Conservation (phyloP, 2,329 filamentous ascomycete genomes). For the Cladosporium austrohemisphaericum region DNA sequence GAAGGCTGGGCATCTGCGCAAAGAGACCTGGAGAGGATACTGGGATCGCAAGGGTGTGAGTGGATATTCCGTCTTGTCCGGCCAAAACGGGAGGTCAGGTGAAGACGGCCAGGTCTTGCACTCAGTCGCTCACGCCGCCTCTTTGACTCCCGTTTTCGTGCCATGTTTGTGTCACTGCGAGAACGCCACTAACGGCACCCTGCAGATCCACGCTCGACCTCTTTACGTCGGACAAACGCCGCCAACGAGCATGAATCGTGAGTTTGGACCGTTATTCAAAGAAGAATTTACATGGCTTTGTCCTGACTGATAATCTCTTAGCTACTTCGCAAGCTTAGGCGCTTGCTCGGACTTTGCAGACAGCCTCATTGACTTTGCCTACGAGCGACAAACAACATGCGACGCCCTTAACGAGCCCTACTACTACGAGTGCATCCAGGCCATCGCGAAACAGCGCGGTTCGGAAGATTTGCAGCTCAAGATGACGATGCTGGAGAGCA, state of each 20-base stretch:
- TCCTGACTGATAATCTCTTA: slow-evolving; percentile 17
- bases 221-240: slow-evolving; percentile 10
- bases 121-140: too few relatives aligned
- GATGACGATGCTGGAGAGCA: slow-evolving; percentile 55
- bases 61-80: slow-evolving; percentile 20
- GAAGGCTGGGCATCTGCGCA: slow-evolving; percentile 30
- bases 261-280: neutral
- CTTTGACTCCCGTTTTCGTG: neutral
- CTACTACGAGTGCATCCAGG: slow-evolving; percentile 64
- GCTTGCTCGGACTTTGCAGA: slow-evolving; percentile 61
- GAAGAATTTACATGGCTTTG: neutral
- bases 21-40: slow-evolving; percentile 32
- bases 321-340: slow-evolving; percentile 57
- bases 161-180: neutral
- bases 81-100: too few relatives aligned
- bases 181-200: slow-evolving; percentile 18
- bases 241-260: neutral
- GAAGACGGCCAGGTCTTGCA: too few relatives aligned
- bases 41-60: slow-evolving; percentile 31
- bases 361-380: slow-evolving; percentile 58
- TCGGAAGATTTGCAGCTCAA: slow-evolving; percentile 57
- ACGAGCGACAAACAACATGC: slow-evolving; percentile 54
- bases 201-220: slow-evolving; percentile 14
- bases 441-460: slow-evolving; percentile 54
- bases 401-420: slow-evolving; percentile 55